phyloP scores from a whole-genome alignment of 805 yeast species.

The Kuraishia borneana region DNA sequence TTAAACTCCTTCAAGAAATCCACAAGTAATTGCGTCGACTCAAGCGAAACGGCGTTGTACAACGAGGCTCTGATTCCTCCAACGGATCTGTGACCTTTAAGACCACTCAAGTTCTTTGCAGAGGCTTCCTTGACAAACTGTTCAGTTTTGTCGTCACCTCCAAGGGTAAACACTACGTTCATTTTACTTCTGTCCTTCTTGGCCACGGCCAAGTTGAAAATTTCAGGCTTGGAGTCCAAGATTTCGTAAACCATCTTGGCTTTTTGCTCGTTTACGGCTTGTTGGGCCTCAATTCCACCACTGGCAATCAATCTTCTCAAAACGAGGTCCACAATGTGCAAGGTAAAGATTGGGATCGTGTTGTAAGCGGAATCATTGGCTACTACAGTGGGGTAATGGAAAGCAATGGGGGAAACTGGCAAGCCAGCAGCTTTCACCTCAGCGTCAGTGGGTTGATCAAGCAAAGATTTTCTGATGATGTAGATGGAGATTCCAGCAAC shows the following conservation, averaged over 20 bases:
- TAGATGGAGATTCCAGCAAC: constrained; percentile 91
- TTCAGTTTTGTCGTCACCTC: constrained; percentile 45
- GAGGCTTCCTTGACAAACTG: constrained; percentile 60
- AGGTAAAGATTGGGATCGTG: constrained; percentile 89
- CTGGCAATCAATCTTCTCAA: constrained; percentile 44
- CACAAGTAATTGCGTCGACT: constrained; percentile 46
- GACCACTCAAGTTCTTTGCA: constrained; percentile 53
- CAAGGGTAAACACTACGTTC: constrained; percentile 86
- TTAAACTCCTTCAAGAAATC: constrained; percentile 54
- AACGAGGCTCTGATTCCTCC: constrained; percentile 95
- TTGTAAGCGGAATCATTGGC: constrained; percentile 89
- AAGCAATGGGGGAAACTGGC: constrained; percentile 84
- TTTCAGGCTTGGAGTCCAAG: constrained; percentile 52
- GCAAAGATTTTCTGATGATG: constrained; percentile 72
- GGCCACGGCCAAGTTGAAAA: constrained; percentile 60
- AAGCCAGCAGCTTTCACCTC: constrained; percentile 46
- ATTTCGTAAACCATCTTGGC: constrained; percentile 53
- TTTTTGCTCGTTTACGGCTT: constrained; percentile 46
- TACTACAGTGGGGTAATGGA: constrained; percentile 78
- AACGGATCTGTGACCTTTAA: constrained; percentile 93
- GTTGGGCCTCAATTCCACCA: constrained; percentile 69
- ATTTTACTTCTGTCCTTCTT: constrained; percentile 63
- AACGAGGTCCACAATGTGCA: constrained; percentile 77
- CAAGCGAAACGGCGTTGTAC: constrained; percentile 72
- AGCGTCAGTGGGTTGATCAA: constrained; percentile 56